Evolutionary conservation across 2,329 filamentous ascomycete genomes (phyloP), one percentile per base, ranked within the genome.

Genomic region (Aspergillus fumigatus): DNA sequence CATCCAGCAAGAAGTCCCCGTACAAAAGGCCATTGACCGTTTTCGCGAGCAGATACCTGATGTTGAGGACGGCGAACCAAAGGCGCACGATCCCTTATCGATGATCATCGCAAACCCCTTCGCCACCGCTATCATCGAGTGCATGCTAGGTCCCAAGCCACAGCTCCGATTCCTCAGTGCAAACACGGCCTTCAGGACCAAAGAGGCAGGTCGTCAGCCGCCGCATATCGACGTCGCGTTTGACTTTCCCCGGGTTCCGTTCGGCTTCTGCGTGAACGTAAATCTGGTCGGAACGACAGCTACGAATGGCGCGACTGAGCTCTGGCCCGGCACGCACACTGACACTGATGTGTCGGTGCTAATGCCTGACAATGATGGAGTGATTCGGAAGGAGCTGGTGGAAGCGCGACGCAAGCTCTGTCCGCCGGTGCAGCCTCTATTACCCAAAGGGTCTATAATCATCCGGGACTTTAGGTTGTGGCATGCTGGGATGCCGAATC

Each of bases 321-420:
- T 82, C 17, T 82, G 80, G 80, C 71, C 77, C 0, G 80, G 80
- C 1, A 78, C 75, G 0, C 80, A 82, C 60, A 57, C 65, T n/a
- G 73, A 74, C 21, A 74, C 73, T 54, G 61, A 70, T 56, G 68
- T 71, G 55, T 58, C 59, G 27, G 50, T 54, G 40, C 55, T 59
- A 29, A 56, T 64, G 52, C 56, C 64, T 38, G 29, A 57, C 9
- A 60, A 60, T 54, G 64, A 54, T 57, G 26, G 62, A 14, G 53
- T 63, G 47, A 40, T 65, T 53, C 73, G 77, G 53, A 70, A 67
- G 26, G 67, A 71, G 1, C 59, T 73, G 5, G 56, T 74, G 19
- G 69, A 73, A 43, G 55, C 62, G 27, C 64, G 75, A 8, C 65
- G 71, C 5, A 64, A 64, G 53, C 57, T 72, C 3, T 61, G 62